Base-by-base conservation (phyloP, 768 basidiomycete species). In the Psilocybe sp. region DNA sequence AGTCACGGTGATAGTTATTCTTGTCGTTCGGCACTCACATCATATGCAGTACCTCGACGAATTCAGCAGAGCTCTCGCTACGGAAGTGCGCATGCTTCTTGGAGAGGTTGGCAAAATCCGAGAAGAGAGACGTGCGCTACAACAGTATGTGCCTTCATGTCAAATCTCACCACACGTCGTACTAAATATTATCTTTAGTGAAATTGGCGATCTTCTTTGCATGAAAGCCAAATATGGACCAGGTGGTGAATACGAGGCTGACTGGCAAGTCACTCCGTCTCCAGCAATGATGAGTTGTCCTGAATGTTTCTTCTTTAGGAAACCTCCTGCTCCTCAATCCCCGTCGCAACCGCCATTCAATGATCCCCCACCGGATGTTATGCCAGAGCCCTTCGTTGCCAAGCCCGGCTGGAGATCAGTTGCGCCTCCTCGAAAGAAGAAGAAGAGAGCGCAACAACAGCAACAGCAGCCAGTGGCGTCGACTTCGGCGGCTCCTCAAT, bases 181-280 rank as follows among this genome's bases (percentile, higher is more conserved):
- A 33, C 14, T 35, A 40, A 35, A 19, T 52, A n/a, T 52, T 13
- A 39, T 34, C n/a, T 54, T 10, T 55, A 91, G 90, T 58, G 88
- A 92, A 73, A 75, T 93, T 48, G 90, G 87, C 20, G 80, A 75
- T 49, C 71, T 93, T 19, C 65, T 92, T 52, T 72, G 75, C 57
- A 74, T 86, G 75, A 83, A 81, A 64, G 76, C 87, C 36, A 87
- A 87, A 62, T 89, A 90, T 56, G 85, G 84, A 5, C 83, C 89
- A n/a, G 89, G 89, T 49, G 91, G 91, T 44, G 85, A 90, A 64
- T 93, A 87, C 60, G 86, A 91, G 59, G 79, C 85, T 7, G 83
- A 88, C n/a, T 92, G 91, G 90, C 83, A 70, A 52, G 43, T 14
- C 6, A 43, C 39, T 45, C 38, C 32, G 16, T 37, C 42, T 3